Evolutionary conservation across 108 stramenopile genomes (phyloP).

Genomic region (Skeletonema costatum): DNA sequence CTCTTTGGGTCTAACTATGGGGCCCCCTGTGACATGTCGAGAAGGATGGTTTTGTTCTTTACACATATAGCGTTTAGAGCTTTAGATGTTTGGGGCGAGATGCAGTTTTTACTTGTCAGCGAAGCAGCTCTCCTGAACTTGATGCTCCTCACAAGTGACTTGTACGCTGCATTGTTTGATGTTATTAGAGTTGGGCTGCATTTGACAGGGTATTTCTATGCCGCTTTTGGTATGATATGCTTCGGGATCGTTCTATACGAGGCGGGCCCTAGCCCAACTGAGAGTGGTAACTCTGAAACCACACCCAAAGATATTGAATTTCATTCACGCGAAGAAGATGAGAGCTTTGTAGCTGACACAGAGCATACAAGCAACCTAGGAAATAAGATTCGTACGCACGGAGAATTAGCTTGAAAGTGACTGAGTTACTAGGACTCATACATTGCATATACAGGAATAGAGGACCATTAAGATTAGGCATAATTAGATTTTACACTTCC

Average conservation of each 20-base stretch:
- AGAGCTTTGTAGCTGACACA: constrained; percentile 1
- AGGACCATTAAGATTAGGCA: neutral
- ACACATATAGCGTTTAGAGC: constrained; percentile 18
- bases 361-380: constrained; percentile 35
- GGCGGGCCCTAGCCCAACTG: constrained; percentile 71
- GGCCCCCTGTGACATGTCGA: constrained; percentile 6
- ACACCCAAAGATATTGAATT: constrained; percentile 37
- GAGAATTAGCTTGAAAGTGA: neutral
- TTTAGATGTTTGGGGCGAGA: constrained; percentile 38
- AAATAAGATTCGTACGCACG: neutral
- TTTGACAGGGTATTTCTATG: constrained; percentile 75
- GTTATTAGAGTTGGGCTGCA: constrained; percentile 65
- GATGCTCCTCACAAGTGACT: constrained; percentile 91
- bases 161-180: constrained; percentile 90
- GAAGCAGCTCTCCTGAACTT: constrained; percentile 82
- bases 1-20: constrained; percentile 22
- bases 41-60: constrained; percentile 35
- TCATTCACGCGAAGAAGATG: neutral
- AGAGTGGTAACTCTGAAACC: constrained; percentile 6
- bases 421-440: neutral
- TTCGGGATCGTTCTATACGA: constrained; percentile 93
- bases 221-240: constrained; percentile 78
- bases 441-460: neutral
- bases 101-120: constrained; percentile 17
- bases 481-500: neutral